These are phyloP conservation scores for Xylariaceae sp. DNA, from an alignment of 2,329 filamentous ascomycete genomes.

Conservation along the genomic window DNA sequence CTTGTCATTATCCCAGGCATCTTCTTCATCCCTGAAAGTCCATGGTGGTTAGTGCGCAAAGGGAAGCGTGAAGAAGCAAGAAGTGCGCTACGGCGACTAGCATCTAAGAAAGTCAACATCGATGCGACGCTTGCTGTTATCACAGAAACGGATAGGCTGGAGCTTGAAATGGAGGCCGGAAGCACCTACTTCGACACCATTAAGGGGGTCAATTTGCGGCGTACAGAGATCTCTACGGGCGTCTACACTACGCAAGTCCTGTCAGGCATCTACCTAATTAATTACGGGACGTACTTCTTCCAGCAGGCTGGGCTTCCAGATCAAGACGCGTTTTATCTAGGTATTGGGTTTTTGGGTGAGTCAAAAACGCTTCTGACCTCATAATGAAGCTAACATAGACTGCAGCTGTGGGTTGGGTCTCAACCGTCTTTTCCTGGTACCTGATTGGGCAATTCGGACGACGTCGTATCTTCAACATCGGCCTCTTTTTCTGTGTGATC, in stretches of 20 bases:
- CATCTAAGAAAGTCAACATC: constrained; percentile 53
- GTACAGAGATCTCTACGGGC: constrained; percentile 63
- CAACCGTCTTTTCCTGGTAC: constrained; percentile 61
- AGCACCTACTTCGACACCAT: constrained; percentile 59
- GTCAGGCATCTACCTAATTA: constrained; percentile 67
- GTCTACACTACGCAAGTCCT: constrained; percentile 70
- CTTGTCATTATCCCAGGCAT: constrained; percentile 51
- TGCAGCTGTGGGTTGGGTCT: constrained; percentile 55
- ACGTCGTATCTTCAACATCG: constrained; percentile 55
- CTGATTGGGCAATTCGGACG: constrained; percentile 57
- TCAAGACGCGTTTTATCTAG: constrained; percentile 59
- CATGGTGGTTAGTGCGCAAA: constrained; percentile 56
- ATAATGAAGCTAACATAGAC: constrained; percentile 18
- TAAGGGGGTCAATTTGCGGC: constrained; percentile 53
- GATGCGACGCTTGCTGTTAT: constrained; percentile 60
- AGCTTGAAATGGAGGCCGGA: constrained; percentile 55
- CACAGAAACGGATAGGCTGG: constrained; percentile 62
- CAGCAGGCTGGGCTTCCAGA: constrained; percentile 59
- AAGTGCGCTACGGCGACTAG: constrained; percentile 49
- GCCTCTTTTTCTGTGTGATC: constrained; percentile 50
- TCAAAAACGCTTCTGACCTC: constrained; percentile 1
- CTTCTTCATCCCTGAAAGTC: constrained; percentile 55
- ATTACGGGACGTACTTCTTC: constrained; percentile 68
- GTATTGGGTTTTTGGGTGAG: constrained; percentile 55
- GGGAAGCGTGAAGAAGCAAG: constrained; percentile 50